Evolutionary conservation across 2,329 filamentous ascomycete species (phyloP), one percentile per base, ranked within the genome.

Genomic region (Talaromyces sp.): DNA sequence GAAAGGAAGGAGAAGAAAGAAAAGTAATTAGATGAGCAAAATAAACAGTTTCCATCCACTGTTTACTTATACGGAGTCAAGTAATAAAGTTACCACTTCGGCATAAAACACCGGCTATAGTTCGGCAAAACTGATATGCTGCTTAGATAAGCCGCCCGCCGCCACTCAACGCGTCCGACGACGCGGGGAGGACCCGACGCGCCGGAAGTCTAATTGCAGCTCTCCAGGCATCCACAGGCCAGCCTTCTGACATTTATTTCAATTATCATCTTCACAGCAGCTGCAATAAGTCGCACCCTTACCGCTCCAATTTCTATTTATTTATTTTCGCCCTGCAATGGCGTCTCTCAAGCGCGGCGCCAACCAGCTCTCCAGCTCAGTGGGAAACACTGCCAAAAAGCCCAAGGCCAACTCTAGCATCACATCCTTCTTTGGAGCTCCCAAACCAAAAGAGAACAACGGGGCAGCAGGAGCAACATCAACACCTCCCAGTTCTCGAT

Each of bases 371-470:
- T 67, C 76, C 6, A 70, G 62, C 33, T 62, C 71, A 52, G 59
- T 77, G 11, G 75, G 74, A 30, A 53, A 27, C 27, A n/a, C 49
- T 51, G 71, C 81, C 53, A 93, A 93, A 75, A 93, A 92, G 73
- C 72, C 86, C 62, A 92, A 88, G 76, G 80, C 84, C 58, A 89
- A 95, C 71, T 86, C 82, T 64, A 92, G 83, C 78, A 96, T 99
- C 71, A 93, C 88, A 30, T 90, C 92, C 17, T 98, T 98, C 82
- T 98, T 99, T 71, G 85, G 86, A 15, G 81, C 85, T 19, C 87
- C 92, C 6, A 90, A 89, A 72, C 68, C 78, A 17, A 75, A 72
- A 63, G 63, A 59, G 17, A 36, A 27, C 55, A 10, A 8, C 11
- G 76, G 62, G 65, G 68, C 65, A 49, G 15, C 10, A 36, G 47